These are phyloP conservation scores for Pezicula carpinea DNA, from an alignment of 2,329 filamentous ascomycete genomes.

Conservation along the genomic window DNA sequence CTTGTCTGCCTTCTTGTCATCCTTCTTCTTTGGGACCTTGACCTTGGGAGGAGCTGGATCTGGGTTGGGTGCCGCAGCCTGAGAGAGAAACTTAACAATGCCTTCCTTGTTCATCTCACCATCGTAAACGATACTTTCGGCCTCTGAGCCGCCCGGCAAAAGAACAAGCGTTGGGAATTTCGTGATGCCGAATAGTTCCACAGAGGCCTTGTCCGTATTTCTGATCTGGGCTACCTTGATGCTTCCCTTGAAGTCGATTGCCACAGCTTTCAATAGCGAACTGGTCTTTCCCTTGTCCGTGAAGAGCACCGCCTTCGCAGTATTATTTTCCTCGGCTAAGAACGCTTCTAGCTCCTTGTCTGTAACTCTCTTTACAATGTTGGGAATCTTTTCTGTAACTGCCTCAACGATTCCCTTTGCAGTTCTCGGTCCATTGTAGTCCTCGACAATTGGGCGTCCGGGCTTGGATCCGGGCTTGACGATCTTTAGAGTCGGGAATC, in stretches of 20 bases:
- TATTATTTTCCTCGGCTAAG: slow-evolving; percentile 60
- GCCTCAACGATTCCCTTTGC: slow-evolving; percentile 86
- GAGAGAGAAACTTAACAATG: slow-evolving; percentile 77
- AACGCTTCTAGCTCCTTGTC: slow-evolving; percentile 77
- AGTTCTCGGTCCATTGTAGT: slow-evolving; percentile 79
- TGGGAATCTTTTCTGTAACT: slow-evolving; percentile 82
- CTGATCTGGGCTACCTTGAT: slow-evolving; percentile 79
- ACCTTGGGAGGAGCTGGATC: slow-evolving; percentile 54
- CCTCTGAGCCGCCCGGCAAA: slow-evolving; percentile 61
- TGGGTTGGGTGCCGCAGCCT: slow-evolving; percentile 73
- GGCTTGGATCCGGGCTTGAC: slow-evolving; percentile 78
- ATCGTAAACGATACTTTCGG: slow-evolving; percentile 67
- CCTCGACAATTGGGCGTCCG: slow-evolving; percentile 77
- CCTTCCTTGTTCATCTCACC: slow-evolving; percentile 82
- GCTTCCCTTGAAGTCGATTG: slow-evolving; percentile 83
- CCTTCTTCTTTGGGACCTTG: slow-evolving; percentile 40
- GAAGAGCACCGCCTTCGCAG: slow-evolving; percentile 84
- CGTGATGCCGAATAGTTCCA: slow-evolving; percentile 69
- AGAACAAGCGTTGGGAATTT: slow-evolving; percentile 80
- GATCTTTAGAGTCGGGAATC: slow-evolving; percentile 95
- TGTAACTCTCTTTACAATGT: slow-evolving; percentile 77
- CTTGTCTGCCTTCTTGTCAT: slow-evolving; percentile 26
- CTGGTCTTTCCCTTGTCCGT: slow-evolving; percentile 89
- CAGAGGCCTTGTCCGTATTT: slow-evolving; percentile 58
- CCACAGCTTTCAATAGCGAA: slow-evolving; percentile 74